Percentiles rank a stretch among this genome's conserved stretches.
phyloP scores from a whole-genome alignment of 352 stramenopile genomes.

The Pythium folliculosum region DNA sequence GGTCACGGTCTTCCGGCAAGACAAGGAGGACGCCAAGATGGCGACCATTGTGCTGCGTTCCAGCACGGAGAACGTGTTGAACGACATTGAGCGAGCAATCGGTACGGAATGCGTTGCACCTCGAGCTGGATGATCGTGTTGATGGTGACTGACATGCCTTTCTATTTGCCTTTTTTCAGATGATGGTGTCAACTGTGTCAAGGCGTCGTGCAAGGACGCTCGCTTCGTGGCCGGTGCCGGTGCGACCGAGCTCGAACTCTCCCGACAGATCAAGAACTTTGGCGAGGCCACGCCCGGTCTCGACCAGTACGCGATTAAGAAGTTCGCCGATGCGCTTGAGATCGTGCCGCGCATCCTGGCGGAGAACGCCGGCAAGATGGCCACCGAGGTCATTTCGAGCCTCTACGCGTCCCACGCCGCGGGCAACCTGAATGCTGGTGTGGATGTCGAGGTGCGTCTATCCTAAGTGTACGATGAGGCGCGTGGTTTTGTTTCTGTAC shows the following conservation, averaged over 20 bases:
- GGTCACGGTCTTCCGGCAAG: slow-evolving; percentile 96
- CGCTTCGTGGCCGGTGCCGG: slow-evolving; percentile 95
- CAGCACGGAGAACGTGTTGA: slow-evolving; percentile 96
- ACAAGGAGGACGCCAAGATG: slow-evolving; percentile 94
- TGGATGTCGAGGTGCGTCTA: slow-evolving; percentile 92
- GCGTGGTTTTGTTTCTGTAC: neutral
- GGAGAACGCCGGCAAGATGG: slow-evolving; percentile 97
- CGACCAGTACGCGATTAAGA: slow-evolving; percentile 99
- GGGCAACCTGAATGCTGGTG: slow-evolving; percentile 89
- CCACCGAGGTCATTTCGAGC: slow-evolving; percentile 92
- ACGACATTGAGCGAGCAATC: slow-evolving; percentile 98
- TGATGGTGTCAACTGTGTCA: slow-evolving; percentile 97
- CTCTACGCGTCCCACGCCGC: slow-evolving; percentile 94
- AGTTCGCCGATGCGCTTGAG: slow-evolving; percentile 98
- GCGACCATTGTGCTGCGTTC: slow-evolving; percentile 95
- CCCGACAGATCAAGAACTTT: slow-evolving; percentile 93
- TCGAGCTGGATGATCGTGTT: neutral
- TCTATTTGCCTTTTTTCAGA: slow-evolving; percentile 52
- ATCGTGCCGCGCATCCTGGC: slow-evolving; percentile 97
- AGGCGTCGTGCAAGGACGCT: slow-evolving; percentile 93
- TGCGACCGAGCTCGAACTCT: slow-evolving; percentile 96
- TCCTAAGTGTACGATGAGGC: slow-evolving; percentile 8
- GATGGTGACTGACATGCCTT: neutral
- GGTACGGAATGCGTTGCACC: slow-evolving; percentile 35
- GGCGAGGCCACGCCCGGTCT: slow-evolving; percentile 96